Evolutionary conservation across 2,329 filamentous ascomycete species (phyloP), one percentile per base, ranked within the genome.

Genomic region (Diplodia mutila): DNA sequence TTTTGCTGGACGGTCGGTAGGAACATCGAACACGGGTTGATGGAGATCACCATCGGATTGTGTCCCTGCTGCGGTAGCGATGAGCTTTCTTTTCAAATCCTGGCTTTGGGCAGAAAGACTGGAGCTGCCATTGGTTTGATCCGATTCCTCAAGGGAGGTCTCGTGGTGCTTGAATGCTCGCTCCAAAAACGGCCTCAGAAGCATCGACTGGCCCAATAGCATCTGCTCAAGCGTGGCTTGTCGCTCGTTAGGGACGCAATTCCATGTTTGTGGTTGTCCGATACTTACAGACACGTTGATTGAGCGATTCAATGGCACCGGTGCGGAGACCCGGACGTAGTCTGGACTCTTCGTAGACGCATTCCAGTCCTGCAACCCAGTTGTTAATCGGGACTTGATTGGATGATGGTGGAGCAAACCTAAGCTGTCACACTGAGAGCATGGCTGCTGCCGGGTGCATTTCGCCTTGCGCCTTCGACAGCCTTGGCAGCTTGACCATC

Each of bases 401-500:
- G 39, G 27, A 16, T 6, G 14, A 42, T 42, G 29, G 3, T 42
- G 42, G 5, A 9, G 49, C 57, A 29, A 23, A 61, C 57, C 57
- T 18, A 34, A 12, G 42, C 18, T 61, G 2, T 61, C 57, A 61
- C 81, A 83, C 61, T 81, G 78, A 0, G 80, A 78, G 68, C 82
- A 84, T 8, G 82, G 81, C 57, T 81, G 78, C 32, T 75, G 72
- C 25, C 81, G 73, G 29, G 80, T 79, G 71, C 82, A 84, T 52
- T 80, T 81, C 18, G 81, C 78, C 61, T 84, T 83, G 70, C 81
- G 82, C 63, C 77, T 80, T 4, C 81, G 79, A 70, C 82, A 84
- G 0, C 79, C 75, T 64, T 82, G 80, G 55, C 81, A 83, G 29
- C 29, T 66, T 21, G 27, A 34, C 16, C n/a, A 9, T 48, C 18